Evolutionary conservation across 768 basidiomycete species (phyloP).

Genomic region (Hygrocybe coccinea): DNA sequence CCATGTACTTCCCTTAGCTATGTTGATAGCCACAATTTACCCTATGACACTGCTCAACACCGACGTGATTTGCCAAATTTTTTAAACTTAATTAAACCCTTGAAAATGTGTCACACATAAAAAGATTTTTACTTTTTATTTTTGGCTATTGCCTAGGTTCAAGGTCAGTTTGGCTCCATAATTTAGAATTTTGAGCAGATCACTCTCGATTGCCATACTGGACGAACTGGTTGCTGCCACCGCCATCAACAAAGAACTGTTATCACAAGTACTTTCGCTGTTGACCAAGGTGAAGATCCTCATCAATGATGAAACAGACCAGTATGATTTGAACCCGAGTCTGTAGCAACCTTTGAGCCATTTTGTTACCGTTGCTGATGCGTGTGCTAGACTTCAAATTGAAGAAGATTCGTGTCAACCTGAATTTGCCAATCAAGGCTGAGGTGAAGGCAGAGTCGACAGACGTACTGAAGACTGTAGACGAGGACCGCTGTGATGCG

Average conservation of each 20-base stretch:
- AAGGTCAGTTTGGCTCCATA: no score
- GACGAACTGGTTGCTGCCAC: slow-evolving; percentile 79
- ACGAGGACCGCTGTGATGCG: slow-evolving; percentile 95
- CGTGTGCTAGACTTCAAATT: slow-evolving; percentile 68
- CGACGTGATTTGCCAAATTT: no score
- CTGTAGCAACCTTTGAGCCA: not conserved
- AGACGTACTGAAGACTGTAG: slow-evolving; percentile 90
- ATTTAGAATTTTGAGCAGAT: no score
- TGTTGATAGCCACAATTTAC: no score
- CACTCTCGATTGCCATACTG: not conserved
- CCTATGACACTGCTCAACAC: no score
- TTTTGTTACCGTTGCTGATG: not conserved
- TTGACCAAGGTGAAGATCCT: slow-evolving; percentile 86
- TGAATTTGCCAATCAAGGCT: slow-evolving; percentile 89
- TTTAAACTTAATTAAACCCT: no score
- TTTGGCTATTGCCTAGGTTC: no score
- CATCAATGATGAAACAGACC: slow-evolving; percentile 81
- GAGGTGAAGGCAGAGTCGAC: slow-evolving; percentile 88
- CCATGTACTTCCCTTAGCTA: no score
- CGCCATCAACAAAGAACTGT: slow-evolving; percentile 70
- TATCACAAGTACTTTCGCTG: slow-evolving; percentile 66
- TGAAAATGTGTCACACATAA: no score
- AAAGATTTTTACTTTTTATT: no score
- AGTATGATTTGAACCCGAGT: slow-evolving; percentile 88
- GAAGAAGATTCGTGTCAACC: slow-evolving; percentile 88